Evolutionary conservation across 148 eudicot species (phyloP), one percentile per base, ranked within the genome.

Genomic region (Fallopia convolvulus): DNA sequence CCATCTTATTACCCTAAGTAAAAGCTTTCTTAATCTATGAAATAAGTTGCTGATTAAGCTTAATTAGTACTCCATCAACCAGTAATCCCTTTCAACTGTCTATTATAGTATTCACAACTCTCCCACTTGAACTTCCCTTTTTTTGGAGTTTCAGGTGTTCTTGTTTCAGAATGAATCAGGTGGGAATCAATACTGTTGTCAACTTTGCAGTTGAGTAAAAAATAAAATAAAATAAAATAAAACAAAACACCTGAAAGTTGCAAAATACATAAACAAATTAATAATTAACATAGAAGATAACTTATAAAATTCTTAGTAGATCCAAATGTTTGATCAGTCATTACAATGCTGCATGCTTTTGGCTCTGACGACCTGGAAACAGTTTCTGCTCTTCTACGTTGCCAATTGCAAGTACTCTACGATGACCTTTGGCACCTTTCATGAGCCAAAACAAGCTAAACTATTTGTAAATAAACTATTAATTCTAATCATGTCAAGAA

Each of bases 61-160:
- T 44, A 9, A 44, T 44, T 0, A 44, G 8, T 41, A 2, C 6
- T 8, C 18, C 6, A 55, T 55, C 5, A 55, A 18, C 60, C 52
- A 13, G 17, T 26, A 26, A 26, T 26, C 30, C 30, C 30, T 26
- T 26, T 26, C 68, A 60, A 26, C 15, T 23, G 10, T 33, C 33
- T 23, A 8, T 3, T 68, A 68, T 36, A 68, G 36, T 68, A 68
- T 36, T 68, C 20, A 68, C 18, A 36, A 68, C 6, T 2, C 36
- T 21, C 20, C 46, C 42, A 68, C 72, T 68, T 68, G 72, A 39
- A 36, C 21, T n/a, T 68, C 21, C 46, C 44, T 68, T 36, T 13
- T n/a, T 68, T 68, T 2, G 46, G 72, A 68, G 72, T 68, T 68
- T 68, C 46, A 68, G 72, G 72, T 68, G 72, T 39, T 36, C 21